Evolutionary conservation across 306 rosid genomes (phyloP).

Genomic region (Dryas drummondii): DNA sequence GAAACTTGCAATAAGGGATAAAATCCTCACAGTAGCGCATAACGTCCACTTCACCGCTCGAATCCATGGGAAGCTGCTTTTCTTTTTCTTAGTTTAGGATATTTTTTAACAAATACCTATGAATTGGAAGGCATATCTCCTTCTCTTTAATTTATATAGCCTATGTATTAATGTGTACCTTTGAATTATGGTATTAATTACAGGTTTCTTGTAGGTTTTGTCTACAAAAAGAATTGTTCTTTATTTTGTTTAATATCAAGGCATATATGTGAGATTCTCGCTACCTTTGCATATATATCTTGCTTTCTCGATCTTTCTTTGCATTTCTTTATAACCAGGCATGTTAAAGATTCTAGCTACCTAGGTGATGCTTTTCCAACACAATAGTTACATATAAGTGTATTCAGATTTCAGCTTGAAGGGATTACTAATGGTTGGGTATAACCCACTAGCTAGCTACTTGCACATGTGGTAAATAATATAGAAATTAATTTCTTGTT

Average conservation of each 20-base stretch:
- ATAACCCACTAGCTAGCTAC: too few relatives aligned
- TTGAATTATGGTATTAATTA: not conserved
- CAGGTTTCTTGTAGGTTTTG: not conserved
- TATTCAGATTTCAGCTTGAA: too few relatives aligned
- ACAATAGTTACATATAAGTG: too few relatives aligned
- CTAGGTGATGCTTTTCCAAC: too few relatives aligned
- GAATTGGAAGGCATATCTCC: not conserved
- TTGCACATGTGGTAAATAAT: too few relatives aligned
- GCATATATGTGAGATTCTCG: not conserved
- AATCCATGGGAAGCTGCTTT: not conserved
- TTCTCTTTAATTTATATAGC: not conserved
- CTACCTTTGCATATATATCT: not conserved
- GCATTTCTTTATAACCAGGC: not conserved
- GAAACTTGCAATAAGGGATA: constrained; percentile 1
- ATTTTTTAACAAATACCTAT: too few relatives aligned
- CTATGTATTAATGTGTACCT: too few relatives aligned
- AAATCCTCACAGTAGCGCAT: not conserved
- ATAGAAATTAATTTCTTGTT: too few relatives aligned
- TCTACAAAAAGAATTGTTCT: not conserved
- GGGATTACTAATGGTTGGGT: too few relatives aligned
- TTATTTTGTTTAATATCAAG: not conserved
- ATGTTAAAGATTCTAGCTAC: too few relatives aligned
- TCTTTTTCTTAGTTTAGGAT: too few relatives aligned
- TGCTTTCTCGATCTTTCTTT: not conserved
- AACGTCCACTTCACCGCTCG: not conserved